Conservation (phyloP, 306 rosid species). For the Corylus avellana region DNA sequence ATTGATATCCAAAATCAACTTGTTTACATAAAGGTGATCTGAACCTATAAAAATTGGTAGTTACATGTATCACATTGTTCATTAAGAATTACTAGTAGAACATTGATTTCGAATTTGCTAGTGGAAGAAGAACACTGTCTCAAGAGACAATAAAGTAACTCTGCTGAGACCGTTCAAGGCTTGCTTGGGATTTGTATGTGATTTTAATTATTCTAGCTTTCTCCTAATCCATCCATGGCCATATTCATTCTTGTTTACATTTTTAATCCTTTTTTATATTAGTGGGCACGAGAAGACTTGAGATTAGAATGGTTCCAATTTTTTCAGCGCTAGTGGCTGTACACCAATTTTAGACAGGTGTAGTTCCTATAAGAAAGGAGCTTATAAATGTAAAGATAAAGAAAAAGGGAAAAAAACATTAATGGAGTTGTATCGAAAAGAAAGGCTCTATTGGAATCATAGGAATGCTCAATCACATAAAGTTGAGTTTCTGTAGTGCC, state of each 20-base stretch:
- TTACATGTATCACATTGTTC: not conserved
- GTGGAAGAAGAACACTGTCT: not conserved
- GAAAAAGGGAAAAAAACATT: not conserved
- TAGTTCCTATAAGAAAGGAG: not conserved
- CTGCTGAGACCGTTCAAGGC: not conserved
- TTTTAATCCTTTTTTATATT: not conserved
- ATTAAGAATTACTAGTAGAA: not conserved
- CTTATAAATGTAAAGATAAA: not conserved
- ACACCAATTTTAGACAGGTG: not conserved
- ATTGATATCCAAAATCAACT: not conserved
- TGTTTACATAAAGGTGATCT: not conserved
- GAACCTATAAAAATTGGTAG: not conserved
- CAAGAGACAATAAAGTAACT: not conserved
- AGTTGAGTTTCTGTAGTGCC: not conserved
- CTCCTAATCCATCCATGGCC: not conserved
- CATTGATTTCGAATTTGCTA: not conserved
- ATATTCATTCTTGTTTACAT: not conserved
- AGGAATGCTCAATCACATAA: not conserved
- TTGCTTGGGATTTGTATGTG: not conserved
- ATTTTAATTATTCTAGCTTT: not conserved
- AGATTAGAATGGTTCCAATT: not conserved
- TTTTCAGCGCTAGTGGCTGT: not conserved
- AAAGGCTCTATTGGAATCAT: not conserved
- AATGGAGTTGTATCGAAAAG: not conserved
- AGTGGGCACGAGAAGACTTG: not conserved